Base-by-base conservation (phyloP, 306 rosid genomes). In the Begonia loranthoides region DNA sequence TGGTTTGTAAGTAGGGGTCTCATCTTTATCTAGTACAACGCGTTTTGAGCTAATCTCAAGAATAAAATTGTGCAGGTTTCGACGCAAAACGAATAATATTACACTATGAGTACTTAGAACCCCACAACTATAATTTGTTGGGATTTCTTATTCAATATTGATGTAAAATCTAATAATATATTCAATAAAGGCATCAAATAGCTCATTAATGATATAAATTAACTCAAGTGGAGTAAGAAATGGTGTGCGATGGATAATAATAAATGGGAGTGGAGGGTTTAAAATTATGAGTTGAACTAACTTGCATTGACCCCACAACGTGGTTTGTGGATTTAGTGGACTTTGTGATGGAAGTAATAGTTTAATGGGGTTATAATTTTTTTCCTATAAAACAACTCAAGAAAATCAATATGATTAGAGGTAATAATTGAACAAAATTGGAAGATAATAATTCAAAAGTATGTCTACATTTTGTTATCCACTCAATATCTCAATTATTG, bases 251-350 rank as follows among this genome's bases (percentile, higher is more conserved):
- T 46, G 24, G 15, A 57, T 0, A 15, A 56, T 8, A 13, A 14
- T 2, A 3, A 55, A 55, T 40, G 46, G 49, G 17, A 19, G 17
- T 43, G 13, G 13, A 9, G 16, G 51, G 61, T 13, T 13, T 48
- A 48, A n/a, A n/a, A 9, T 3, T 48, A 48, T 13, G 15, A 16
- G 17, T 16, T 48, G 21, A 9, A n/a, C 10, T 48, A 15, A 16
- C 51, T 48, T 48, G 51, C 51, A 14, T 48, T 3, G 51, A 34
- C 40, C 62, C 62, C 62, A 58, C 62, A 45, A 58, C 54, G 62
- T 58, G 62, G 45, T 58, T 58, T 15, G 51, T n/a, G 51, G n/a
- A n/a, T 43, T 11, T 43, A 58, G 54, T 58, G 62, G 62, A 47
- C 62, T 56, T 58, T 47, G 34, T 3, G 47, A 43, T 12, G 8